Evolutionary conservation across 2,329 filamentous ascomycete species (phyloP).

Genomic region (Aureobasidium sp.): DNA sequence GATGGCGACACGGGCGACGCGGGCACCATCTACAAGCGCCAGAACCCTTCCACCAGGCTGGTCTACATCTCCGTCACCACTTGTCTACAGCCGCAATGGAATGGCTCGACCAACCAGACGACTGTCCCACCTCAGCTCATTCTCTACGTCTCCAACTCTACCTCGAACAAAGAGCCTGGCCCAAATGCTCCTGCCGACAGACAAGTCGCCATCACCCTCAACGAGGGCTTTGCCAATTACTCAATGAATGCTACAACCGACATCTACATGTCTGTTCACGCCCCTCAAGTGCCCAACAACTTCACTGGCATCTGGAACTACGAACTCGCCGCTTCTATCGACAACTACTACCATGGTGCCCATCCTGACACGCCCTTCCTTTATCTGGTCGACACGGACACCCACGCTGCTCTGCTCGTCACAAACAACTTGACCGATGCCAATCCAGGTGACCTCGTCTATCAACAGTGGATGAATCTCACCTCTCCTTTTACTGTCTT

Average conservation of each 20-base stretch:
- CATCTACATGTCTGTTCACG: conserved; percentile 70
- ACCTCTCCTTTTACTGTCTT: conserved; percentile 65
- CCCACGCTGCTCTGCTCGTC: conserved; percentile 67
- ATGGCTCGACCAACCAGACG: conserved; percentile 40
- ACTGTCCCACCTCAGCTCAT: conserved; percentile 57
- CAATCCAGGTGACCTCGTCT: conserved; percentile 40
- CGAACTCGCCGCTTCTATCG: conserved; percentile 74
- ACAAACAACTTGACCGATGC: conserved; percentile 63
- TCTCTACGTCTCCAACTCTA: conserved; percentile 66
- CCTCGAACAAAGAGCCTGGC: conserved; percentile 56
- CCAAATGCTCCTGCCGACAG: conserved; percentile 37
- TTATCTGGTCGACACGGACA: conserved; percentile 79
- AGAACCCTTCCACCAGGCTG: conserved; percentile 31
- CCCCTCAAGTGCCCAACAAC: conserved; percentile 55
- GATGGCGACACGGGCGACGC: conserved; percentile 14
- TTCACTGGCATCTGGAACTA: conserved; percentile 68
- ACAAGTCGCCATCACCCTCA: conserved; percentile 47
- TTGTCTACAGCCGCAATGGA: conserved; percentile 65
- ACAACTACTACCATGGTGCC: conserved; percentile 66
- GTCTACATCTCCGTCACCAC: conserved; percentile 83
- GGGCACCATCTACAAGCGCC: conserved; percentile 19
- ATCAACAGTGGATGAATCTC: conserved; percentile 51
- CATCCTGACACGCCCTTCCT: conserved; percentile 52
- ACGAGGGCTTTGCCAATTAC: conserved; percentile 63
- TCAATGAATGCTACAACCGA: conserved; percentile 56